Evolutionary conservation across 2,329 filamentous ascomycete genomes (phyloP), one percentile per base, ranked within the genome.

Genomic region (Curvularia hawaiiensis): DNA sequence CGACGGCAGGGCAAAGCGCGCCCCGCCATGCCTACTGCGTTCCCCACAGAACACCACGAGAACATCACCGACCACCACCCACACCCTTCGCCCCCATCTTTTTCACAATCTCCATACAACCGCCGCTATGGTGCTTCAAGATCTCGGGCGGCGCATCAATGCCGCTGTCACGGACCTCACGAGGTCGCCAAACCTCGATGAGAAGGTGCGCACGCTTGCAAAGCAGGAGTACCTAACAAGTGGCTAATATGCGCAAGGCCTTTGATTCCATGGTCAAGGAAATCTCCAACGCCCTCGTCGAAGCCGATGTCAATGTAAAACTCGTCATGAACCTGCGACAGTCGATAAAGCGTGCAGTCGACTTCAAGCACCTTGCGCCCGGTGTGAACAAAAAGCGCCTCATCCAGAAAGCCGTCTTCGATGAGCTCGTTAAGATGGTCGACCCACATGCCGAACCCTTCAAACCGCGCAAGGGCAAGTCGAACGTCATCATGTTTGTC

Each of bases 401-500:
- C 59, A 97, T 99, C 73, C 95, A 99, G 74, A 98, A 98, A 78
- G 87, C 95, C 65, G 95, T 99, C 67, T 99, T 96, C 77, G 94
- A 99, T 75, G 92, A 98, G 77, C 88, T 99, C 51, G 94, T 98
- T 66, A 89, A 92, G 71, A 88, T 99, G 50, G 95, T 99, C 66
- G 92, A 99, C 71, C 95, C 95, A 26, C 94, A 98, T 78, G 89
- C 91, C 69, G 93, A 97, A 65, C 90, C 94, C 0, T 99, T 97
- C 83, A 95, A 96, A 77, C 93, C 94, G 22, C 97, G 96, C 81
- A 99, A 98, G 80, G 92, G 93, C 64, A 95, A 92, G 76, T 84
- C 90, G 62, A 99, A 97, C 77, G 91, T 99, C 74, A 97, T 99
- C 78, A 99, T 99, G 95, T 98, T 99, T 76, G 95, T 99, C 62